Conservation (phyloP, 768 basidiomycete species). For the Serendipita sp. region DNA sequence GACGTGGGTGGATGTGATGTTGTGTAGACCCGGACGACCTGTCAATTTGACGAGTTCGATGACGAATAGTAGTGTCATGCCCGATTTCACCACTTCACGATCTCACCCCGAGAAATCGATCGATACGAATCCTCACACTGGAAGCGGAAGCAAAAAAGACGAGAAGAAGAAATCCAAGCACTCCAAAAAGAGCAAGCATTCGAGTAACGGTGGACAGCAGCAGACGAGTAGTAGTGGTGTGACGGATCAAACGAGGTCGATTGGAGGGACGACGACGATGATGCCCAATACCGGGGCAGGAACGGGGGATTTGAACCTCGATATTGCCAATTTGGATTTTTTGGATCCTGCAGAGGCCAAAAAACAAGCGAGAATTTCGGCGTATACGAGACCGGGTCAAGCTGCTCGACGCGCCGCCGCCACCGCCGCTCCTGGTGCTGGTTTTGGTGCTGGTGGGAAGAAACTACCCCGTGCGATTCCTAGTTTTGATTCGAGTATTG, state of each 20-base stretch:
- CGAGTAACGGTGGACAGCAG: not conserved
- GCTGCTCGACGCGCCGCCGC: not conserved
- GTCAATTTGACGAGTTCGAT: conserved; percentile 13
- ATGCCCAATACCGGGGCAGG: not conserved
- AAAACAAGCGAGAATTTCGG: not conserved
- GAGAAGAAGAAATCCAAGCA: not conserved
- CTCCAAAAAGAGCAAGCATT: not conserved
- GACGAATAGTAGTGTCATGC: not conserved
- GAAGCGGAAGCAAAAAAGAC: not conserved
- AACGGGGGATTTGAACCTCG: not conserved
- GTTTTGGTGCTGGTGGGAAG: no score
- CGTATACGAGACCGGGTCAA: not conserved
- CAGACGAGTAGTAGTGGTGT: not conserved
- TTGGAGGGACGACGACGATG: not conserved
- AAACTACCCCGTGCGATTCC: no score
- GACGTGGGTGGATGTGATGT: not conserved
- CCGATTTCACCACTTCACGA: not conserved
- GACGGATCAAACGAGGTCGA: not conserved
- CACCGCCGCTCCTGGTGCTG: no score
- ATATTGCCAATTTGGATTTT: not conserved
- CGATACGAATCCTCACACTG: not conserved
- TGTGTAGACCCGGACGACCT: conserved; percentile 6
- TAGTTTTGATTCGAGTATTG: not conserved
- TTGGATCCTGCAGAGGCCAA: not conserved
- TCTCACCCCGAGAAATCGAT: not conserved